These are phyloP conservation scores for Paulownia fortunei DNA, from an alignment of 257 asterid species.

Conservation along the genomic window DNA sequence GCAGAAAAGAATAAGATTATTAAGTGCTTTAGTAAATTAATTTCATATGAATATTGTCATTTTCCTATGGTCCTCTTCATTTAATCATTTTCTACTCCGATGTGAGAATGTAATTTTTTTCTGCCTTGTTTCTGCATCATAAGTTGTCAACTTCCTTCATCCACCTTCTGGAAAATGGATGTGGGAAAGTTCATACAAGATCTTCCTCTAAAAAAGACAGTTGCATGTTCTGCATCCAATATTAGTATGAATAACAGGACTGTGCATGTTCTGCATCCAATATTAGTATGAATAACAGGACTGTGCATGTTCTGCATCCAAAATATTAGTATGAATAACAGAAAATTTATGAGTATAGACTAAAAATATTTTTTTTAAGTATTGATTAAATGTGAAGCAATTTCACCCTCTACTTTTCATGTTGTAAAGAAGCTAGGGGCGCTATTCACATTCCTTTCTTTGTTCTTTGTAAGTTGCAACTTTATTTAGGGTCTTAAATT, in stretches of 20 bases:
- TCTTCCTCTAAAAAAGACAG: background rate
- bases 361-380: background rate
- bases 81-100: background rate
- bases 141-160: background rate
- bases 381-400: background rate
- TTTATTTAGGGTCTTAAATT: background rate
- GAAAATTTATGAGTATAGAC: background rate
- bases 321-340: background rate
- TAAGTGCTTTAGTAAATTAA: background rate
- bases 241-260: too few relatives aligned
- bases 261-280: background rate
- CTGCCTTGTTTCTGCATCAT: background rate
- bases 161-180: background rate
- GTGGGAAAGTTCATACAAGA: background rate
- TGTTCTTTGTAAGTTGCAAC: background rate
- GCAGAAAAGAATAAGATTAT: background rate
- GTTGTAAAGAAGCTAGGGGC: background rate
- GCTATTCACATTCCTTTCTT: too few relatives aligned
- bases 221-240: background rate
- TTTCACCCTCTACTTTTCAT: background rate
- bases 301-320: background rate
- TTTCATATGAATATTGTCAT: background rate
- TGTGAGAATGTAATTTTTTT: background rate
- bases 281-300: too few relatives aligned
- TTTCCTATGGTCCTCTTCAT: background rate